These are phyloP conservation scores for Starmera pachycereana DNA, from an alignment of 805 yeast species.

Conservation along the genomic window DNA sequence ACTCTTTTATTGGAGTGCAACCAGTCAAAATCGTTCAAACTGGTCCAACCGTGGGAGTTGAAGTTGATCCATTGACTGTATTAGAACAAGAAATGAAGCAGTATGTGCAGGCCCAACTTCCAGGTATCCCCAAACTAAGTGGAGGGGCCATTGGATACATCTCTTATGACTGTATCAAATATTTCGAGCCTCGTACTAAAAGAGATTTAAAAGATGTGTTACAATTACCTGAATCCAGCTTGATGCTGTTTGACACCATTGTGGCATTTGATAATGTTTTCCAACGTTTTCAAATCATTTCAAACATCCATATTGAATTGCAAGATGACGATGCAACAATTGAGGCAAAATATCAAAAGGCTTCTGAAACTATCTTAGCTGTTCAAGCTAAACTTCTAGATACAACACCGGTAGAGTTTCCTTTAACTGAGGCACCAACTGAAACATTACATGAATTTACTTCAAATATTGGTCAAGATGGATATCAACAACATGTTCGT, in stretches of 20 bases:
- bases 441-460: conserved; percentile 56
- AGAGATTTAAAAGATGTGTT: conserved; percentile 69
- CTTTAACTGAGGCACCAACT: conserved; percentile 55
- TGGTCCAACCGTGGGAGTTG: conserved; percentile 51
- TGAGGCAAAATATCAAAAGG: conserved; percentile 38
- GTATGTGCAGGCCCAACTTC: conserved; percentile 62
- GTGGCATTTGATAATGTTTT: conserved; percentile 91
- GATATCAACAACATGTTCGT: conserved; percentile 78
- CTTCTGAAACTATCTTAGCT: conserved; percentile 46
- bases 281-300: conserved; percentile 85
- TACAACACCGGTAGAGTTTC: conserved; percentile 40
- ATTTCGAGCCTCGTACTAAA: conserved; percentile 88
- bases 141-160: conserved; percentile 98
- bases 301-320: conserved; percentile 50
- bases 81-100: conserved; percentile 65
- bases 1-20: conserved; percentile 79
- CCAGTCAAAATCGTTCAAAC: conserved; percentile 80
- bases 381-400: conserved; percentile 41
- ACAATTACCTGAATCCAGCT: conserved; percentile 80
- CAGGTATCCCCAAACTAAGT: conserved; percentile 72
- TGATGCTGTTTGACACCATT: conserved; percentile 85
- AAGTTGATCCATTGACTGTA: conserved; percentile 65
- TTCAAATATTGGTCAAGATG: conserved; percentile 89
- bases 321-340: conserved; percentile 23
- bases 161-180: conserved; percentile 92